Percentiles rank a stretch among this genome's conserved stretches.
phyloP scores from a whole-genome alignment of 208 protist genomes.

The Trypanosomatidae sp. region DNA sequence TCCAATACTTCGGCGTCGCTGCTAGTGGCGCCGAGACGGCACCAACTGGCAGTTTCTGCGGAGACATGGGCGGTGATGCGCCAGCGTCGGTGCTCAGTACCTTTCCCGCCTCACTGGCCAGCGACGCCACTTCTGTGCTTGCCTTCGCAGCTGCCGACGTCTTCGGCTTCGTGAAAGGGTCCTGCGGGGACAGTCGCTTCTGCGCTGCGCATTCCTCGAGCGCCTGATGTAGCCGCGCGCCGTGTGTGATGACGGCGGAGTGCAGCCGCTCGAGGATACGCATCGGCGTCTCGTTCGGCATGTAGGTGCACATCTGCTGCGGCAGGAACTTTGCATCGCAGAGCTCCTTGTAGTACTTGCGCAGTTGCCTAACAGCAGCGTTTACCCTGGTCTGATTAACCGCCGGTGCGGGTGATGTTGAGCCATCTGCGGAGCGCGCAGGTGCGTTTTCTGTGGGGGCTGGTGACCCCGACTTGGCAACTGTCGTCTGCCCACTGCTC shows the following conservation, averaged over 20 bases:
- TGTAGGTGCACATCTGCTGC: slow-evolving; percentile 73
- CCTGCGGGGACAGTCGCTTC: slow-evolving; percentile 27
- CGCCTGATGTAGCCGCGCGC: slow-evolving; percentile 18
- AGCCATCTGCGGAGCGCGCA: not conserved
- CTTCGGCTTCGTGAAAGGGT: slow-evolving; percentile 20
- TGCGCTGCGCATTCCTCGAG: slow-evolving; percentile 34
- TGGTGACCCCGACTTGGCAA: not conserved
- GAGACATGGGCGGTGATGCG: slow-evolving; percentile 1
- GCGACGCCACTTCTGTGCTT: not conserved
- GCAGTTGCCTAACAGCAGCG: slow-evolving; percentile 36
- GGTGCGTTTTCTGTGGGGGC: not conserved
- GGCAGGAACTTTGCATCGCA: slow-evolving; percentile 44
- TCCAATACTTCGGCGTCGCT: slow-evolving; percentile 28
- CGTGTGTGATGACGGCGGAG: slow-evolving; percentile 36
- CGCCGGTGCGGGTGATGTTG: not conserved
- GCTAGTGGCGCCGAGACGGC: not conserved
- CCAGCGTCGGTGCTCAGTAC: not conserved
- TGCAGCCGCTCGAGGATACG: slow-evolving; percentile 68
- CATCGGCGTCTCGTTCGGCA: slow-evolving; percentile 59
- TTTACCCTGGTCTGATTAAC: slow-evolving; percentile 42
- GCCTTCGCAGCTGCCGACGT: not conserved
- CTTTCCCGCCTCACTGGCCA: not conserved
- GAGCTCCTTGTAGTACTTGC: slow-evolving; percentile 74
- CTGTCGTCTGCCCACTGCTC: slow-evolving; percentile 5
- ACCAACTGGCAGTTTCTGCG: slow-evolving; percentile 6